Percentiles rank a stretch among this genome's conserved stretches.
phyloP scores from a whole-genome alignment of 768 basidiomycete genomes.

The Hericium rajendrae region DNA sequence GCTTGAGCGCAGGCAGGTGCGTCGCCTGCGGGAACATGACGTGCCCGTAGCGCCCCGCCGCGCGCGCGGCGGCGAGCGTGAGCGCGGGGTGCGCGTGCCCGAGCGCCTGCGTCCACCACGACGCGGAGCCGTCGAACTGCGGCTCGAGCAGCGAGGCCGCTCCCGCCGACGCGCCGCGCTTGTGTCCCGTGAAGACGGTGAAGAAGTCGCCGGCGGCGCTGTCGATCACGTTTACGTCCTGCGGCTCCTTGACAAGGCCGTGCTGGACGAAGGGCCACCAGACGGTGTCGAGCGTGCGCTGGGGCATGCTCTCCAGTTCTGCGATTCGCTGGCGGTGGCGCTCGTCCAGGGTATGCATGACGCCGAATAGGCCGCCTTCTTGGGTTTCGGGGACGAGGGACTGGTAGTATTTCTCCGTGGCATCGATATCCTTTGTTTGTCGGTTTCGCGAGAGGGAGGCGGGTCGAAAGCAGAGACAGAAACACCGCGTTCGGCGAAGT shows the following conservation, averaged over 20 bases:
- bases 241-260: slow-evolving; percentile 49
- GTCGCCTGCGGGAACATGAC: slow-evolving; percentile 92
- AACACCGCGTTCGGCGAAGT: slow-evolving; percentile 68
- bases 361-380: slow-evolving; percentile 31
- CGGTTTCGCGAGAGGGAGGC: slow-evolving; percentile 44
- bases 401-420: slow-evolving; percentile 69
- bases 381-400: slow-evolving; percentile 28
- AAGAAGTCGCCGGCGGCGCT: slow-evolving; percentile 86
- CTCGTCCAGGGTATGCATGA: slow-evolving; percentile 50
- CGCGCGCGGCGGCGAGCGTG: slow-evolving; percentile 78
- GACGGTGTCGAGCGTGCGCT: slow-evolving; percentile 62
- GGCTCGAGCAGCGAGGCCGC: slow-evolving; percentile 36
- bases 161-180: slow-evolving; percentile 11
- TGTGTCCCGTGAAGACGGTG: slow-evolving; percentile 45
- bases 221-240: slow-evolving; percentile 84
- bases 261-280: slow-evolving; percentile 99
- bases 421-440: slow-evolving; percentile 34
- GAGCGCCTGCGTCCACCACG: slow-evolving; percentile 96
- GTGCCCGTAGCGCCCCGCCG: slow-evolving; percentile 91
- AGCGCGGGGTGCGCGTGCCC: slow-evolving; percentile 75
- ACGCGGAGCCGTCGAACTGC: slow-evolving; percentile 86
- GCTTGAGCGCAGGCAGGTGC: slow-evolving; percentile 73
- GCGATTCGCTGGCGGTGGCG: slow-evolving; percentile 58
- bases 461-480: slow-evolving; percentile 42
- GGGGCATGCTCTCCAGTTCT: slow-evolving; percentile 70